Percentiles rank a stretch among this genome's conserved stretches.
Evolutionary conservation across 768 basidiomycete genomes (phyloP).

Genomic region (Hericium coralloides): DNA sequence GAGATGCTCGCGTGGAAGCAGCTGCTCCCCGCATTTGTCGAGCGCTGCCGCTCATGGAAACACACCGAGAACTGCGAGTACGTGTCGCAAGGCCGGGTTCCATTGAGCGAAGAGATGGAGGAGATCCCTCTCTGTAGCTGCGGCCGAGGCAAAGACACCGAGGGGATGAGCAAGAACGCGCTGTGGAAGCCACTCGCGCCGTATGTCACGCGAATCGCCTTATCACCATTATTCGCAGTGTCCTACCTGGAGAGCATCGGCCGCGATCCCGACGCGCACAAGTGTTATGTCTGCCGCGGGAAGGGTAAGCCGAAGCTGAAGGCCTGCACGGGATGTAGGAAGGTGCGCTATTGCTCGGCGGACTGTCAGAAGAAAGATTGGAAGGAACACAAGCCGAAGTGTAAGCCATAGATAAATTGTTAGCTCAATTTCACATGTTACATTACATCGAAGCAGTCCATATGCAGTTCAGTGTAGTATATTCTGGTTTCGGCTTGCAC

Average conservation of each 20-base stretch:
- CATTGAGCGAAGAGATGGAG: slow-evolving; percentile 28
- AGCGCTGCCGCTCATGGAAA: slow-evolving; percentile 44
- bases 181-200: slow-evolving; percentile 33
- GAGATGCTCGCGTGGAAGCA: slow-evolving; percentile 41
- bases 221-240: slow-evolving; percentile 45
- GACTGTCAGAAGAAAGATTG: slow-evolving; percentile 40
- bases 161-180: slow-evolving; percentile 22
- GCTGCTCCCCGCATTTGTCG: slow-evolving; percentile 40
- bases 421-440: not conserved
- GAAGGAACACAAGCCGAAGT: slow-evolving; percentile 32
- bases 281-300: slow-evolving; percentile 24
- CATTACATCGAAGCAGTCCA: not conserved
- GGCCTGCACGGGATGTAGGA: slow-evolving; percentile 30
- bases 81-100: slow-evolving; percentile 22
- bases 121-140: slow-evolving; percentile 42
- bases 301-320: slow-evolving; percentile 25
- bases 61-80: slow-evolving; percentile 44
- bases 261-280: slow-evolving; percentile 3
- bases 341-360: slow-evolving; percentile 32
- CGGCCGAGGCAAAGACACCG: slow-evolving; percentile 39
- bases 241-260: slow-evolving; percentile 37
- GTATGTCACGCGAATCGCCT: slow-evolving; percentile 38
- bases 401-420: not conserved
- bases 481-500: too few species aligned
- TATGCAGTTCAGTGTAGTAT: too few species aligned